phyloP scores from a whole-genome alignment of 805 yeast genomes.

The Nakazawaea ambrosiae region DNA sequence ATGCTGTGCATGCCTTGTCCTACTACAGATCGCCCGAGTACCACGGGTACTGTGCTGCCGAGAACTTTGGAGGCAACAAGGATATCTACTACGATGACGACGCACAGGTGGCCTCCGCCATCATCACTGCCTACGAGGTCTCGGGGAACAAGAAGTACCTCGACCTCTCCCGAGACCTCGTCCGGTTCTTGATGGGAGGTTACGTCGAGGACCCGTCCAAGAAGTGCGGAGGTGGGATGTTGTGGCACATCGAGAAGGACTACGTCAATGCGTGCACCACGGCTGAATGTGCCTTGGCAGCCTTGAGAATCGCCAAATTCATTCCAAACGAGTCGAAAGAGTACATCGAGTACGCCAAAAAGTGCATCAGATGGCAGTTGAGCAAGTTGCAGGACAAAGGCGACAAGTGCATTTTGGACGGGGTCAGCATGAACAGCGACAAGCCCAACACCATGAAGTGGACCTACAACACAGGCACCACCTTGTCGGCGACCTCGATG shows the following conservation, averaged over 20 bases:
- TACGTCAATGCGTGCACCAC: constrained; percentile 63
- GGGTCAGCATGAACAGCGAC: constrained; percentile 40
- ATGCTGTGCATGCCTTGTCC: constrained; percentile 41
- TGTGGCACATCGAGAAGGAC: constrained; percentile 57
- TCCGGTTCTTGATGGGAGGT: constrained; percentile 59
- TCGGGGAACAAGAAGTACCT: constrained; percentile 48
- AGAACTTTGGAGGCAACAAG: constrained; percentile 47
- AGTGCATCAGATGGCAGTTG: constrained; percentile 53
- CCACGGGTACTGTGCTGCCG: constrained; percentile 62
- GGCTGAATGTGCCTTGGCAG: constrained; percentile 59
- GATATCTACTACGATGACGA: constrained; percentile 72
- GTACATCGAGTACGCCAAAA: constrained; percentile 53
- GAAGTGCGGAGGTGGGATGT: constrained; percentile 50
- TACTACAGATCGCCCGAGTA: constrained; percentile 42
- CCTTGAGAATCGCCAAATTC: constrained; percentile 47
- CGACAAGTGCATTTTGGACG: constrained; percentile 56
- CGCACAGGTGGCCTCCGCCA: constrained; percentile 64
- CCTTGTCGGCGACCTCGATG: constrained; percentile 46
- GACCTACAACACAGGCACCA: constrained; percentile 64
- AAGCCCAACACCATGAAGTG: constrained; percentile 46
- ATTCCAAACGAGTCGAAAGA: constrained; percentile 38
- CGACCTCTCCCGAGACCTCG: constrained; percentile 50
- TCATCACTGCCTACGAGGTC: constrained; percentile 61
- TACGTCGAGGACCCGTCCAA: constrained; percentile 39
- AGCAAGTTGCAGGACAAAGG: constrained; percentile 41